phyloP scores from a whole-genome alignment of 345 rosid genomes.

The Sisymbrium irio region DNA sequence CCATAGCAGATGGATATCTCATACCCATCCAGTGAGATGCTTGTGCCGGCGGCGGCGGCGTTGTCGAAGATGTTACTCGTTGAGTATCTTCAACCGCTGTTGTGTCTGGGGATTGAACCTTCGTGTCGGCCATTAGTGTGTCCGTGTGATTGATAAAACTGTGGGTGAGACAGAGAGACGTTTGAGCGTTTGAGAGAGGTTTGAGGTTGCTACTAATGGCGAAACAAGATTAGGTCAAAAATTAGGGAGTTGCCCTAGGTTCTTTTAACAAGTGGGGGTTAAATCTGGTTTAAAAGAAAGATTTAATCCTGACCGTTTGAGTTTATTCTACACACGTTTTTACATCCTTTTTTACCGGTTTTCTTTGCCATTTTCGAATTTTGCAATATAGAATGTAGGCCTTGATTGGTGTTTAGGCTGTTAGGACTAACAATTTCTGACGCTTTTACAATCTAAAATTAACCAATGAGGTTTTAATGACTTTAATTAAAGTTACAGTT shows the following conservation, averaged over 20 bases:
- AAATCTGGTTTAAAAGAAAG: neutral
- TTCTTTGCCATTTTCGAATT: neutral
- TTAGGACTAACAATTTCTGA: no score
- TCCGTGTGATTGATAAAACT: neutral
- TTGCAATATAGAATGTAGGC: no score
- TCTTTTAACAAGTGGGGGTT: neutral
- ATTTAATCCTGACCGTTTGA: neutral
- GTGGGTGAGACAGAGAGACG: neutral
- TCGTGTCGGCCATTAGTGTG: conserved; percentile 25
- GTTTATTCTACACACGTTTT: neutral
- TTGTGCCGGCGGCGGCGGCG: conserved; percentile 36
- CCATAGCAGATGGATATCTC: conserved; percentile 82
- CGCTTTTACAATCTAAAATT: no score
- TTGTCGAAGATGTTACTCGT: conserved; percentile 16
- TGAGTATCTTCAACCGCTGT: conserved; percentile 25
- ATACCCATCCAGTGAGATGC: conserved; percentile 64
- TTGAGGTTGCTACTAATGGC: neutral
- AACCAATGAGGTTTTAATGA: no score
- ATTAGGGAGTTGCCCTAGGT: neutral
- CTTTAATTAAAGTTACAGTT: no score
- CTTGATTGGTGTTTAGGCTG: no score
- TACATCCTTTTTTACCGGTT: neutral
- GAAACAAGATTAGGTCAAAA: neutral
- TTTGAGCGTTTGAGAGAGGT: no score
- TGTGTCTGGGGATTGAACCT: conserved; percentile 48